Conservation (phyloP, 1,284 basidiomycete species). For the Trichosporon faecale region DNA sequence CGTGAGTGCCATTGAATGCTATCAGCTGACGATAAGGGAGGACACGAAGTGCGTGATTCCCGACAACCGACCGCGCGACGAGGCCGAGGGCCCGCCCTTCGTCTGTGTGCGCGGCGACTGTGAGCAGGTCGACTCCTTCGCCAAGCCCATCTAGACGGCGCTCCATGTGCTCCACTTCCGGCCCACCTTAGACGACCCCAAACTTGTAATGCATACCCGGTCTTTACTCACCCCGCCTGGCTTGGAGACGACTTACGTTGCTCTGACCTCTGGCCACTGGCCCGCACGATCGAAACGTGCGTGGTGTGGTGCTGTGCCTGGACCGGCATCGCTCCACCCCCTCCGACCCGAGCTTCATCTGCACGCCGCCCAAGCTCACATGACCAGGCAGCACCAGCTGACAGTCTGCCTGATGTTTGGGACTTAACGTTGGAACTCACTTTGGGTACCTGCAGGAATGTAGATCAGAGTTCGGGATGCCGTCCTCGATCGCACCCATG, state of each 20-base stretch:
- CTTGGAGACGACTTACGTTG: background rate
- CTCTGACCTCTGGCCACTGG: no score
- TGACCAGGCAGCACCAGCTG: background rate
- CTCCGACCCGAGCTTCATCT: background rate
- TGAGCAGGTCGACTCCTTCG: conserved; percentile 31
- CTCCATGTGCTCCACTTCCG: background rate
- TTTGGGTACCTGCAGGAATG: background rate
- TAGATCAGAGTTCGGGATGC: background rate
- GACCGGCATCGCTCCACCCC: background rate
- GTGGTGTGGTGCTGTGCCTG: background rate
- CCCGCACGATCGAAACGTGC: background rate
- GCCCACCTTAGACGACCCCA: background rate
- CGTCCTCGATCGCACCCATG: background rate
- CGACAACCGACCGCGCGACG: conserved; percentile 41
- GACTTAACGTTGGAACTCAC: background rate
- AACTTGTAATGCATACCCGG: conserved; percentile 9
- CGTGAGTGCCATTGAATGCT: conserved; percentile 31
- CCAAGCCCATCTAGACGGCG: conserved; percentile 32
- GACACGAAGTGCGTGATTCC: conserved; percentile 48
- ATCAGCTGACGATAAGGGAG: conserved; percentile 31
- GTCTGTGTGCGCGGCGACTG: conserved; percentile 43
- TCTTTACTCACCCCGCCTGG: background rate
- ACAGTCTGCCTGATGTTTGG: background rate
- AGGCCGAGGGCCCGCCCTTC: conserved; percentile 50
- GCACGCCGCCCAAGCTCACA: background rate